Evolutionary conservation across 1,284 basidiomycete genomes (phyloP), one percentile per base, ranked within the genome.

Genomic region (Trametes pubescens): DNA sequence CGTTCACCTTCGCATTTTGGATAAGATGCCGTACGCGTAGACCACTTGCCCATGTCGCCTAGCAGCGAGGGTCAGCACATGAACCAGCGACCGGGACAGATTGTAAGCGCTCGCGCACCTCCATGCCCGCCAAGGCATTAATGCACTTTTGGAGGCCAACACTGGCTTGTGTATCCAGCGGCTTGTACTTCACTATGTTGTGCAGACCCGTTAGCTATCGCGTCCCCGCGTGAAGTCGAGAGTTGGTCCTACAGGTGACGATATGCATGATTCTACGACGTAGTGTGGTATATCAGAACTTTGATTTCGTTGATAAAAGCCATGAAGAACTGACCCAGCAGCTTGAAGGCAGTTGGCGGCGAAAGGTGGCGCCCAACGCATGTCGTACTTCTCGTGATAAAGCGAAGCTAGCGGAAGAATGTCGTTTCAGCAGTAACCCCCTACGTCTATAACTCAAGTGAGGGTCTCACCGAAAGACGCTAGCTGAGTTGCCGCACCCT

Each of bases 401-500:
- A 81, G 77, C 21, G 81, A 84, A 14, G 86, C 90, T 91, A 47
- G 24, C 43, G 22, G 16, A 18, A 37, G 16, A 5, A 29, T 14
- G 29, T 38, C 14, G 13, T 9, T n/a, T n/a, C n/a, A n/a, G n/a
- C n/a, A n/a, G n/a, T n/a, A n/a, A n/a, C n/a, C n/a, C n/a, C n/a
- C n/a, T n/a, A n/a, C n/a, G n/a, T n/a, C n/a, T n/a, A 22, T 6
- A 29, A 21, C 56, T 40, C 59, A 13, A 7, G 34, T 35, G 29
- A 56, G 53, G 37, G 26, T 72, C 77, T 69, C 70, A 89, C 93
- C 84, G 69, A 91, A 86, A 14, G 88, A 82, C 62, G 87, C 88
- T 49, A 94, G 82, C 65, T 91, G 90, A 56, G 84, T 86, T 11
- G 93, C 93, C 48, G 93, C 92, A 34, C 85, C 83, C 73, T 92